Percentiles rank a stretch among this genome's conserved stretches.
Conservation (phyloP, 2,329 filamentous ascomycete species). For the Penicillium janthinellum region DNA sequence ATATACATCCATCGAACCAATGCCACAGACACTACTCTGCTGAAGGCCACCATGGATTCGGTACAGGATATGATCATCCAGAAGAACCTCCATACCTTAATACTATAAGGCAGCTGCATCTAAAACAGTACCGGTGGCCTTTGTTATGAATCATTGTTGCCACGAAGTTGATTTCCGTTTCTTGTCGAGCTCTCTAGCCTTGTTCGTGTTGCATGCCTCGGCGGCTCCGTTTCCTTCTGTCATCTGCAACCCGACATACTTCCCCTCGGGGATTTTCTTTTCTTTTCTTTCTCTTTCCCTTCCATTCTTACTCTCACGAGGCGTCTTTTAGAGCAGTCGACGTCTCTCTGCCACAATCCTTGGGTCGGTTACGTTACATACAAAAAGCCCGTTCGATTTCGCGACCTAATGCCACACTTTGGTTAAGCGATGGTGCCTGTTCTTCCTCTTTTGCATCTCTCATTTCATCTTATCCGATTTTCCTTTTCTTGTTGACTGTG, state of each 20-base stretch:
- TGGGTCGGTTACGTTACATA: slow-evolving; percentile 27
- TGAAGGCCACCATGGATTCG: slow-evolving; percentile 83
- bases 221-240: slow-evolving; percentile 24
- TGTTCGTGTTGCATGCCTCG: slow-evolving; percentile 29
- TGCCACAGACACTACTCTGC: slow-evolving; percentile 68
- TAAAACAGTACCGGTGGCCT: slow-evolving; percentile 14
- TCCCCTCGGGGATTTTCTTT: neutral
- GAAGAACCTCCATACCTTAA: slow-evolving; percentile 77
- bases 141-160: slow-evolving; percentile 24
- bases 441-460: slow-evolving; percentile 18
- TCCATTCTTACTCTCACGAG: slow-evolving; percentile 12
- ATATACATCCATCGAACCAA: slow-evolving; percentile 63
- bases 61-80: slow-evolving; percentile 89
- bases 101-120: slow-evolving; percentile 54
- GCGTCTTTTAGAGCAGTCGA: slow-evolving; percentile 26
- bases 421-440: slow-evolving; percentile 27
- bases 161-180: slow-evolving; percentile 24
- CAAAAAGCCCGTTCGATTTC: slow-evolving; percentile 26
- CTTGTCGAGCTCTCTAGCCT: slow-evolving; percentile 25
- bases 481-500: slow-evolving; percentile 27
- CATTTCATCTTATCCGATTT: slow-evolving; percentile 14
- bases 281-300: slow-evolving; percentile 14
- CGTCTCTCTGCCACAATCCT: slow-evolving; percentile 20
- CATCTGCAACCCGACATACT: slow-evolving; percentile 1
- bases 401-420: slow-evolving; percentile 25